These are phyloP conservation scores for Picochlorum sp. DNA, from an alignment of 139 green algal species.

Conservation along the genomic window DNA sequence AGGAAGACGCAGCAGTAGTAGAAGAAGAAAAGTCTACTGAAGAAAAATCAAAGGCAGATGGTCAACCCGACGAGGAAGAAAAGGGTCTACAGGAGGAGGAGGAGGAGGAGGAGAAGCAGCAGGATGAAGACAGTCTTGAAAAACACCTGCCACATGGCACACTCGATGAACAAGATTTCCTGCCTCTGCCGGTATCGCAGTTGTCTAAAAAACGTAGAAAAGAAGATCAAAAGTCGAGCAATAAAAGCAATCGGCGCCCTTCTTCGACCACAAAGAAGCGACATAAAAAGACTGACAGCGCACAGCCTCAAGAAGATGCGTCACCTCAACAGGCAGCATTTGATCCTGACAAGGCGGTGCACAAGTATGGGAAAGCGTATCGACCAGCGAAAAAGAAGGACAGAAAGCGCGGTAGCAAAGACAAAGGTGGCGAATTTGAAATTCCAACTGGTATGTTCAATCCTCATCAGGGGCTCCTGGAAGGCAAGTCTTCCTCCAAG, in stretches of 20 bases:
- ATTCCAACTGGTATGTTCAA: background rate
- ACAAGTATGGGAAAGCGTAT: no score
- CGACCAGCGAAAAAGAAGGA: no score
- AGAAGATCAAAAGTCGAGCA: no score
- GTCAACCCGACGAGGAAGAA: background rate
- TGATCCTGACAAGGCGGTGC: no score
- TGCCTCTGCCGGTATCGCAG: conserved; percentile 37
- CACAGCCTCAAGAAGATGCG: no score
- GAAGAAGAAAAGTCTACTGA: background rate
- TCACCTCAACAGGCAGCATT: no score
- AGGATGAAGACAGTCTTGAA: background rate
- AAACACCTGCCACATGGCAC: background rate
- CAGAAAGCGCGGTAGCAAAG: no score
- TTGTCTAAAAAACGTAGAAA: conserved; percentile 10
- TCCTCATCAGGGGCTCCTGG: background rate
- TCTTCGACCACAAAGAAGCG: no score
- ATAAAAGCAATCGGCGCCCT: background rate
- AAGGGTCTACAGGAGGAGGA: background rate
- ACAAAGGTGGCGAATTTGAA: no score
- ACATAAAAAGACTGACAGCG: no score
- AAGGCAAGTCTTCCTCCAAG: background rate
- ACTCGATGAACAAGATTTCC: conserved; percentile 26
- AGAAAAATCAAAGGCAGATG: background rate
- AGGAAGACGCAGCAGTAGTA: no score
- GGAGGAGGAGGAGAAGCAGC: no score